Percentiles rank a stretch among this genome's conserved stretches.
Conservation (phyloP, 2,329 filamentous ascomycete genomes). For the Tolypocladium inflatum region DNA sequence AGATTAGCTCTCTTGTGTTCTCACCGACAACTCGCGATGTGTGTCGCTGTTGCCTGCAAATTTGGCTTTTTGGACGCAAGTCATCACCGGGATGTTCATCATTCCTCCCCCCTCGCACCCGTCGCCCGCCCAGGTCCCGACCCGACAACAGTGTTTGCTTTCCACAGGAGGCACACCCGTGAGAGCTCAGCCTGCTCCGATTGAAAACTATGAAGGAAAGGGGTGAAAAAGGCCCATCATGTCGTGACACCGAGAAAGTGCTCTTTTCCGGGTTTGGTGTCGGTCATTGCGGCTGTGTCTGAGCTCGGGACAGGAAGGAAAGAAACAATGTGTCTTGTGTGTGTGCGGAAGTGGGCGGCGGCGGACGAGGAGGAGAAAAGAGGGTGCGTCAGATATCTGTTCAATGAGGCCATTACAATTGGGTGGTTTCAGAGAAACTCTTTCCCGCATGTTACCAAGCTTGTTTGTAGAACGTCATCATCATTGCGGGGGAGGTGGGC, state of each 20-base stretch:
- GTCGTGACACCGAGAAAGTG: not conserved
- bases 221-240: not conserved
- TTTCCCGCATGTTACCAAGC: not conserved
- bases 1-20: slow-evolving; percentile 49
- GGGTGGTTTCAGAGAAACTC: not conserved
- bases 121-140: not conserved
- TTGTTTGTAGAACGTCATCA: not conserved
- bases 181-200: slow-evolving; percentile 33
- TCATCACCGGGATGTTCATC: slow-evolving; percentile 34
- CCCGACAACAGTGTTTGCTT: not conserved
- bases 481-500: not conserved
- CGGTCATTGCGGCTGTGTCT: not conserved
- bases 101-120: slow-evolving; percentile 1
- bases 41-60: slow-evolving; percentile 39
- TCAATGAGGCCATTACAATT: not conserved
- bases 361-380: not conserved
- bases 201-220: slow-evolving; percentile 39
- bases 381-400: not conserved
- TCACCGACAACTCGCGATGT: slow-evolving; percentile 36
- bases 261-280: not conserved
- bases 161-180: not conserved
- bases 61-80: slow-evolving; percentile 48
- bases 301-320: not conserved
- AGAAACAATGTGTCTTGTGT: not conserved
- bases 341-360: not conserved